Percentiles rank a stretch among this genome's conserved stretches.
These are phyloP conservation scores for Carex pumila DNA, from an alignment of 176 grass and related monocot species.

Conservation along the genomic window DNA sequence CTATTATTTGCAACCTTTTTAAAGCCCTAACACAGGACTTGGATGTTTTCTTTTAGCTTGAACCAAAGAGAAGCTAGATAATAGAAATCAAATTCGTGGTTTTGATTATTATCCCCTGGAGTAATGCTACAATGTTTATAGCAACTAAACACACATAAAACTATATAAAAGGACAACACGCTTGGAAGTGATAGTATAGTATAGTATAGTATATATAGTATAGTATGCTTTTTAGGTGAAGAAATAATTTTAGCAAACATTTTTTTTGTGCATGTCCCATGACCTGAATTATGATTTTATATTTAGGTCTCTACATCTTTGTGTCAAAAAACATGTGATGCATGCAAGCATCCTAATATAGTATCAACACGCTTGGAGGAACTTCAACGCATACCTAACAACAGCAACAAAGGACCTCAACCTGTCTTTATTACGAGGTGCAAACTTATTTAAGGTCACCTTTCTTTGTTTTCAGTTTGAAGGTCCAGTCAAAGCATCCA, in stretches of 20 bases:
- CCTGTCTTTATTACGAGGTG: constrained; percentile 58
- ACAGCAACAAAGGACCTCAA: constrained; percentile 45
- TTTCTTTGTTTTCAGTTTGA: not conserved
- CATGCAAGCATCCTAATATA: constrained; percentile 75
- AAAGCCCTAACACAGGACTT: not conserved
- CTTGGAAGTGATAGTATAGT: not conserved
- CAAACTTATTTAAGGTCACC: not conserved
- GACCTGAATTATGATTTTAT: constrained; percentile 2
- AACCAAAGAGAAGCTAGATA: not conserved
- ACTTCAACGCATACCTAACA: constrained; percentile 39
- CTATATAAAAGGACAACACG: not conserved
- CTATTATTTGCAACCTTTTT: not conserved
- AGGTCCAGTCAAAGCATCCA: not conserved
- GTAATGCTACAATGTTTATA: not conserved
- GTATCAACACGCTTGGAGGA: constrained; percentile 47
- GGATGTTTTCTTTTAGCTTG: not conserved
- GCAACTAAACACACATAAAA: not conserved
- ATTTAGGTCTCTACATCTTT: constrained; percentile 61
- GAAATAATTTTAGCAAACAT: not conserved
- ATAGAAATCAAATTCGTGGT: not conserved
- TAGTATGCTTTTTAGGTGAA: not conserved
- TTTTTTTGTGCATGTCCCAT: not conserved
- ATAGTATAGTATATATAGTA: not conserved
- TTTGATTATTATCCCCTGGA: not conserved
- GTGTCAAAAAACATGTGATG: constrained; percentile 75